Percentiles rank a stretch among this genome's conserved stretches.
phyloP scores from a whole-genome alignment of 441 rosid species.

The Pelargonium australe region DNA sequence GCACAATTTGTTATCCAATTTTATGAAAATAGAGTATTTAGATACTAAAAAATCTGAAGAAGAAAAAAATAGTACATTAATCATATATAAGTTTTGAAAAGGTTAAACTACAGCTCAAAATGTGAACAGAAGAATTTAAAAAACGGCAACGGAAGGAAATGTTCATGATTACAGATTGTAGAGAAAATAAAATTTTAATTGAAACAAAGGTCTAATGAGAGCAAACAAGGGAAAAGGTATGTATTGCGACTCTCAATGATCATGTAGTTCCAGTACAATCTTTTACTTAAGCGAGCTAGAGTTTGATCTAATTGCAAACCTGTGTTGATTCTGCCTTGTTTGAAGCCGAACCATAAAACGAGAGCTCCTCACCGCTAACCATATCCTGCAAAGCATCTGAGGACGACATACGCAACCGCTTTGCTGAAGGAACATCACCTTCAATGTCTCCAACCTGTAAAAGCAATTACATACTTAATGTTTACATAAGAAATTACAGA shows the following conservation, averaged over 20 bases:
- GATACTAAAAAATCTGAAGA: neutral
- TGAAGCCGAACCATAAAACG: conserved; percentile 70
- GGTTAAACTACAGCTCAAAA: too few species aligned
- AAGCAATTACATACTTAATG: conserved; percentile 10
- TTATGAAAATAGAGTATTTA: neutral
- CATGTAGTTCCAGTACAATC: neutral
- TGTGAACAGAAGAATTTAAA: too few species aligned
- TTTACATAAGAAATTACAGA: conserved; percentile 1
- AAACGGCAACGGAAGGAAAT: neutral
- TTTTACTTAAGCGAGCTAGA: neutral
- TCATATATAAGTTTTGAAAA: neutral
- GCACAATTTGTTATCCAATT: neutral
- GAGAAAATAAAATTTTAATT: neutral
- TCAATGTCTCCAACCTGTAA: conserved; percentile 91
- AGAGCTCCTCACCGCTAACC: conserved; percentile 86
- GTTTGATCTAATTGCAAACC: conserved; percentile 39
- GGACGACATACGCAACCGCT: conserved; percentile 74
- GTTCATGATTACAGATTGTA: conserved; percentile 1
- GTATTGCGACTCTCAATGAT: neutral
- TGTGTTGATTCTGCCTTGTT: conserved; percentile 76
- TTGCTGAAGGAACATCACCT: conserved; percentile 63
- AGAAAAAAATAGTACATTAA: neutral
- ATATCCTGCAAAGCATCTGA: conserved; percentile 91
- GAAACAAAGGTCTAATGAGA: neutral
- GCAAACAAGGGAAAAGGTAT: neutral